Percentiles rank a stretch among this genome's conserved stretches.
Evolutionary conservation across 2,329 filamentous ascomycete genomes (phyloP).

Genomic region (Pestalotiopsis sp.): DNA sequence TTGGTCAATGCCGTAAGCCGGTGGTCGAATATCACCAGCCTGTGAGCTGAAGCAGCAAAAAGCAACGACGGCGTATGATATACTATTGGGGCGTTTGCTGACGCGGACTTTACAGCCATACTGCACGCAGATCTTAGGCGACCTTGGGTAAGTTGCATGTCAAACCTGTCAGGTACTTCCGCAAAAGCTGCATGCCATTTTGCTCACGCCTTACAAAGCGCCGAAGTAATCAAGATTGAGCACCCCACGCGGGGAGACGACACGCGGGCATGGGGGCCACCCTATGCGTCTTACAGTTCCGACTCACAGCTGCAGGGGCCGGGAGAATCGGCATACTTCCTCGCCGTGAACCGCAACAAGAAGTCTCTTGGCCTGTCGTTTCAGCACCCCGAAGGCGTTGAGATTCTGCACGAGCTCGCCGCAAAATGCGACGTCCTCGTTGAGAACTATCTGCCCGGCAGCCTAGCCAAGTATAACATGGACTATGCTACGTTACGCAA

Average conservation of each 20-base stretch:
- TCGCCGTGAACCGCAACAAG: slow-evolving; percentile 96
- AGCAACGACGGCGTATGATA: neutral
- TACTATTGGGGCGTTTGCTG: slow-evolving; percentile 15
- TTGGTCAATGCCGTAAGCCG: neutral
- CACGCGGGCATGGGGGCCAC: slow-evolving; percentile 94
- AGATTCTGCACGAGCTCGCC: slow-evolving; percentile 83
- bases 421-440: slow-evolving; percentile 90
- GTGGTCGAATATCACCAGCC: neutral
- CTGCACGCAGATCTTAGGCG: slow-evolving; percentile 94
- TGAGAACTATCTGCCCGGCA: slow-evolving; percentile 93
- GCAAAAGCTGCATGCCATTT: slow-evolving; percentile 14
- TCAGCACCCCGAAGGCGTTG: slow-evolving; percentile 79
- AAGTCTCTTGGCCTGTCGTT: slow-evolving; percentile 93
- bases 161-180: slow-evolving; percentile 6
- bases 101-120: slow-evolving; percentile 69
- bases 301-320: slow-evolving; percentile 65
- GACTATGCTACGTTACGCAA: slow-evolving; percentile 81
- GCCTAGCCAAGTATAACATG: slow-evolving; percentile 86
- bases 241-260: slow-evolving; percentile 91
- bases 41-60: neutral
- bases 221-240: slow-evolving; percentile 96
- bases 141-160: slow-evolving; percentile 75
- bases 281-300: slow-evolving; percentile 79
- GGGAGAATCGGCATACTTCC: slow-evolving; percentile 93
- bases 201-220: slow-evolving; percentile 48